Evolutionary conservation across 257 asterid genomes (phyloP).

Genomic region (Fraxinus anomala): DNA sequence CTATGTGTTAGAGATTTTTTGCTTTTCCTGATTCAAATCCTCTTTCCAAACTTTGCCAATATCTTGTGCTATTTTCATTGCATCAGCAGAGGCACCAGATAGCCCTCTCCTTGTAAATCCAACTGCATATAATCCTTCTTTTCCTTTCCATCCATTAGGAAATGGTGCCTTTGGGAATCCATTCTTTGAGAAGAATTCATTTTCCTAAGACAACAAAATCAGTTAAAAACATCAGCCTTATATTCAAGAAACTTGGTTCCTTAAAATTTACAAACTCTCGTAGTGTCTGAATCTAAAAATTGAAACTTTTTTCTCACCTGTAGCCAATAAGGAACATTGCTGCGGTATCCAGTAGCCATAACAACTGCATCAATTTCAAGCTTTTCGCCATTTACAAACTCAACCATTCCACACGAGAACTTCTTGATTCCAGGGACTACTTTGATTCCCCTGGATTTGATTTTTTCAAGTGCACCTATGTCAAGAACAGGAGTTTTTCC

Average conservation of each 20-base stretch:
- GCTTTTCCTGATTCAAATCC: conserved; percentile 64
- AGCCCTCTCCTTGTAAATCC: conserved; percentile 95
- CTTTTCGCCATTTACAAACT: conserved; percentile 51
- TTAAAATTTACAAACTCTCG: neutral
- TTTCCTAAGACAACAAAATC: conserved; percentile 46
- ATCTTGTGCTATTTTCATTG: conserved; percentile 67
- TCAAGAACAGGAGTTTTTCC: conserved; percentile 91
- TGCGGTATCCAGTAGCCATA: conserved; percentile 82
- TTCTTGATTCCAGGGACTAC: conserved; percentile 67
- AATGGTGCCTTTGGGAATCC: conserved; percentile 70
- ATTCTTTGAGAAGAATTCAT: conserved; percentile 63
- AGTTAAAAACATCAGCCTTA: conserved; percentile 32
- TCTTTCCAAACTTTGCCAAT: conserved; percentile 74
- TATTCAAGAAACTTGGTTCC: neutral
- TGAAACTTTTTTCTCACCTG: conserved; percentile 53
- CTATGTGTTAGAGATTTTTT: conserved; percentile 73
- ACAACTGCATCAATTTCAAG: conserved; percentile 68
- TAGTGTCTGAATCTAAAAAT: neutral
- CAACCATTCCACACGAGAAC: conserved; percentile 49
- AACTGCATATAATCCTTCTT: conserved; percentile 72
- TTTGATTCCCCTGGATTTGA: conserved; percentile 55
- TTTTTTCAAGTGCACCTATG: conserved; percentile 68
- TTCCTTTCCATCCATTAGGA: conserved; percentile 86
- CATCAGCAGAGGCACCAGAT: conserved; percentile 83
- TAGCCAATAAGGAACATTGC: conserved; percentile 95